These are phyloP conservation scores for Sphaerostilbella broomeana DNA, from an alignment of 2,329 filamentous ascomycete genomes.

Conservation along the genomic window DNA sequence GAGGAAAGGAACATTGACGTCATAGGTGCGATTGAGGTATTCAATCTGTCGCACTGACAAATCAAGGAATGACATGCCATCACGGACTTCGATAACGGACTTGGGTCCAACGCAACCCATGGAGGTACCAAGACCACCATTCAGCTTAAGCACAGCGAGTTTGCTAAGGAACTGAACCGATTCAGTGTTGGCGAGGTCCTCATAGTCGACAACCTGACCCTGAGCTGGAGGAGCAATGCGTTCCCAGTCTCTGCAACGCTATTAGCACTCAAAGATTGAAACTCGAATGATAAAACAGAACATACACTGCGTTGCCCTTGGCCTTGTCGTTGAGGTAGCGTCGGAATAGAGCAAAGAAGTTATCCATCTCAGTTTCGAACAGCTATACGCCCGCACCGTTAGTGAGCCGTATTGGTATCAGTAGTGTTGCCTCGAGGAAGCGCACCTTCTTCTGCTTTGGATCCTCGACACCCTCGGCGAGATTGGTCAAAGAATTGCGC, in stretches of 20 bases:
- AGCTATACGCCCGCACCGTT: slow-evolving; percentile 44
- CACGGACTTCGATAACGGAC: slow-evolving; percentile 98
- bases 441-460: slow-evolving; percentile 74
- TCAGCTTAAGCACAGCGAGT: slow-evolving; percentile 96
- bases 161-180: slow-evolving; percentile 94
- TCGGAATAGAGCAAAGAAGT: slow-evolving; percentile 98
- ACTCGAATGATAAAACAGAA: slow-evolving; percentile 13
- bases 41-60: slow-evolving; percentile 98
- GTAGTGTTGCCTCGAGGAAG: background rate
- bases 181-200: slow-evolving; percentile 80
- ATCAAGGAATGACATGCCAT: slow-evolving; percentile 99
- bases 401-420: slow-evolving; percentile 1
- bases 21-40: slow-evolving; percentile 96
- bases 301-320: slow-evolving; percentile 84
- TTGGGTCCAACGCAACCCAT: slow-evolving; percentile 99
- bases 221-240: slow-evolving; percentile 90
- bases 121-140: slow-evolving; percentile 96
- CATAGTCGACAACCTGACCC: slow-evolving; percentile 92
- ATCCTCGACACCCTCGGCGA: slow-evolving; percentile 84
- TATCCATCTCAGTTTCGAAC: slow-evolving; percentile 99
- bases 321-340: slow-evolving; percentile 98
- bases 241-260: slow-evolving; percentile 72
- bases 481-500: slow-evolving; percentile 92
- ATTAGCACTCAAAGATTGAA: background rate
- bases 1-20: slow-evolving; percentile 94